Conservation (phyloP, 148 eudicot genomes). For the Cornus suecica region DNA sequence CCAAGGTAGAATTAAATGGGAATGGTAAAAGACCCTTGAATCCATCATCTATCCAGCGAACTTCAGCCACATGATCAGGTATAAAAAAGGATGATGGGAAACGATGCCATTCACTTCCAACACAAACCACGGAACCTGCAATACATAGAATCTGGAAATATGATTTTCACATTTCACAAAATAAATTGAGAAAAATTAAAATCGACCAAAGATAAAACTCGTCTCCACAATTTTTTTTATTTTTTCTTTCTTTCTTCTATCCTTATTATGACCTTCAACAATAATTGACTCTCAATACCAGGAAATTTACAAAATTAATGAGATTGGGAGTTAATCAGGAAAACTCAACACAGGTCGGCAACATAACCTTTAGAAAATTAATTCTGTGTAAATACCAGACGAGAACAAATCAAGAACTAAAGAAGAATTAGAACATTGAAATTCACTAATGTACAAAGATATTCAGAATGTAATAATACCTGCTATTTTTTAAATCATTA, state of each 20-base stretch:
- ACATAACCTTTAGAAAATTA: too few species aligned
- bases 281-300: too few species aligned
- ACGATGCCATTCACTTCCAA: constrained; percentile 99
- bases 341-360: neutral
- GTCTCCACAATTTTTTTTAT: too few species aligned
- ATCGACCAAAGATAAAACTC: too few species aligned
- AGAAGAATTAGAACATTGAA: neutral
- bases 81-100: constrained; percentile 95
- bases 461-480: neutral
- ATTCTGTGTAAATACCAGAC: too few species aligned
- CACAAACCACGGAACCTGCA: constrained; percentile 85
- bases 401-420: neutral
- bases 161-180: neutral
- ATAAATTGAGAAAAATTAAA: neutral
- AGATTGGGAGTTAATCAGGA: neutral
- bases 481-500: too few species aligned
- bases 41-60: constrained; percentile 95
- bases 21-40: constrained; percentile 94
- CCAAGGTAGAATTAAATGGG: constrained; percentile 85
- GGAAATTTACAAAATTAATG: neutral
- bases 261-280: too few species aligned
- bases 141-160: neutral
- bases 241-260: too few species aligned
- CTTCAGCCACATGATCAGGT: constrained; percentile 79
- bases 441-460: neutral